Percentiles rank a stretch among this genome's conserved stretches.
Evolutionary conservation across 331 rosid species (phyloP).

Genomic region (Telfairia occidentalis): DNA sequence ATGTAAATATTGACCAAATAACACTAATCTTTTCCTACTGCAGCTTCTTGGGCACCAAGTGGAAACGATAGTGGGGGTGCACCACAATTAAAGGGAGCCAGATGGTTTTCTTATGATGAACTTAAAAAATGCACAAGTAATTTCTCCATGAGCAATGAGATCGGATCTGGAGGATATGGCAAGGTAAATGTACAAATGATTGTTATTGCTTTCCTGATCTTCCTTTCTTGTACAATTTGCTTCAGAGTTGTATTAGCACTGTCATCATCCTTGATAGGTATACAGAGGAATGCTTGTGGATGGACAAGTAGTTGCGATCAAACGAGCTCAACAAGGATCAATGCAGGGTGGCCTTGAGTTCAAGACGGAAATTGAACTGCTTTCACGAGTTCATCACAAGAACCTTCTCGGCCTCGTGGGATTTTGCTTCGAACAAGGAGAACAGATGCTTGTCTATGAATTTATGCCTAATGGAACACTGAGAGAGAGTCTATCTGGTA

Average conservation of each 20-base stretch:
- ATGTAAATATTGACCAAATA: not conserved
- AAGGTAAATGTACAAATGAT: conserved; percentile 40
- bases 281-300: conserved; percentile 67
- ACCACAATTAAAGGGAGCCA: conserved; percentile 94
- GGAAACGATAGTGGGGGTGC: conserved; percentile 90
- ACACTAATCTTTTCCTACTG: conserved; percentile 12
- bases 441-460: conserved; percentile 86
- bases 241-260: not conserved
- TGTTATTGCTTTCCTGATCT: not conserved
- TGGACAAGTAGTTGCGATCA: conserved; percentile 69
- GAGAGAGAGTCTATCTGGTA: conserved; percentile 69
- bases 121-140: conserved; percentile 63
- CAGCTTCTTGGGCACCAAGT: conserved; percentile 94
- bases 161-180: conserved; percentile 95
- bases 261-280: conserved; percentile 37
- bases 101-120: conserved; percentile 95
- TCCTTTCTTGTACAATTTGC: not conserved
- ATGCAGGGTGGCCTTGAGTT: conserved; percentile 90
- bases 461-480: conserved; percentile 77
- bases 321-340: conserved; percentile 94
- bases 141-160: conserved; percentile 52
- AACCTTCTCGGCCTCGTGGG: conserved; percentile 88
- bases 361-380: conserved; percentile 89
- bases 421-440: conserved; percentile 91
- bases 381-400: conserved; percentile 96